Conservation (phyloP, 768 basidiomycete genomes). For the Mycena rosella region DNA sequence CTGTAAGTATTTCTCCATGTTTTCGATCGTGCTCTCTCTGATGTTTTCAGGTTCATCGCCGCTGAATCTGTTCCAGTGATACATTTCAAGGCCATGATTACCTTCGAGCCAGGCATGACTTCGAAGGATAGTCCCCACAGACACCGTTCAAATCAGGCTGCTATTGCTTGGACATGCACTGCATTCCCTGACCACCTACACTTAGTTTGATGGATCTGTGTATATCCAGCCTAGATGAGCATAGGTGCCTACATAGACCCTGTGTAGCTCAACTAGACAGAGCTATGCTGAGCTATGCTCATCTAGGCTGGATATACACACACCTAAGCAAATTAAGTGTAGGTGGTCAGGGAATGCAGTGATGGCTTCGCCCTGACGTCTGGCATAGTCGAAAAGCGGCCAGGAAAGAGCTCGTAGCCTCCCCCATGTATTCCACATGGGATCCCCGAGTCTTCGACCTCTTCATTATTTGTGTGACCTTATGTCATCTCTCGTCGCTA, state of each 20-base stretch:
- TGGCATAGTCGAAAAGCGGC: constrained; percentile 21
- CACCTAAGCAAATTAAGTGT: no score
- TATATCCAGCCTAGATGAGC: no score
- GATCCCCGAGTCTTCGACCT: constrained; percentile 19
- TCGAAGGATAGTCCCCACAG: constrained; percentile 5
- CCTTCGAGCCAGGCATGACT: constrained; percentile 23
- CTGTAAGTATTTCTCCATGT: not conserved
- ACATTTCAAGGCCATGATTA: constrained; percentile 23
- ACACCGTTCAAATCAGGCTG: constrained; percentile 2
- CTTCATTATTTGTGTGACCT: constrained; percentile 1
- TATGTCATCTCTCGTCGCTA: not conserved
- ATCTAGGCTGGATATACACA: no score
- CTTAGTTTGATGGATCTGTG: no score
- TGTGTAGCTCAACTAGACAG: no score
- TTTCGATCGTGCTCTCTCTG: not conserved
- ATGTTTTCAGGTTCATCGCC: constrained; percentile 6
- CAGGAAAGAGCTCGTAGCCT: not conserved
- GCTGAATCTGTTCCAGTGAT: constrained; percentile 10
- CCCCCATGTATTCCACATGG: constrained; percentile 16
- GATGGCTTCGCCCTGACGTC: constrained; percentile 18
- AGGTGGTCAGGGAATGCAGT: no score
- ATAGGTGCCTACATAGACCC: no score
- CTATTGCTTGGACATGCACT: constrained; percentile 15
- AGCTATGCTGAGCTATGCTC: no score
- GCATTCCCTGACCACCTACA: no score